Percentiles rank a stretch among this genome's conserved stretches.
Evolutionary conservation across 805 yeast genomes (phyloP).

Genomic region (Wickerhamomyces chambardii): DNA sequence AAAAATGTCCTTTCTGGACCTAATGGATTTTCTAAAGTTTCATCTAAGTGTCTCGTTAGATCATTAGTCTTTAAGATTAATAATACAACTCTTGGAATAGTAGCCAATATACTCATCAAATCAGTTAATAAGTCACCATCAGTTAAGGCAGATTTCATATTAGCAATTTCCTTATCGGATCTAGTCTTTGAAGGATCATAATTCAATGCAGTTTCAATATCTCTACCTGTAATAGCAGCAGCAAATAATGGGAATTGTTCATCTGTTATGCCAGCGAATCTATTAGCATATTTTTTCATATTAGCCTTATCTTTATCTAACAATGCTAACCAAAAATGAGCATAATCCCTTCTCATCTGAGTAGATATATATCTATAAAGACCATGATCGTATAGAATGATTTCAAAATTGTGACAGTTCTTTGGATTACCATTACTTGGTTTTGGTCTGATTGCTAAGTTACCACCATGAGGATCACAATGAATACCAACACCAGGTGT

Average conservation of each 20-base stretch:
- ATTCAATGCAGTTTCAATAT: constrained; percentile 63
- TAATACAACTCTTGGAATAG: constrained; percentile 79
- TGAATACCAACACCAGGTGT: constrained; percentile 88
- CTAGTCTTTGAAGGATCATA: constrained; percentile 52
- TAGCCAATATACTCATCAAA: constrained; percentile 69
- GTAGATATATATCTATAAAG: constrained; percentile 79
- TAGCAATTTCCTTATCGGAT: constrained; percentile 49
- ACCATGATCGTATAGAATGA: constrained; percentile 91
- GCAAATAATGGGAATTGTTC: constrained; percentile 79
- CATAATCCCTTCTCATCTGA: constrained; percentile 70
- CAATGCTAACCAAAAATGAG: constrained; percentile 88
- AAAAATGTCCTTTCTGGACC: constrained; percentile 85
- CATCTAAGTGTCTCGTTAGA: constrained; percentile 83
- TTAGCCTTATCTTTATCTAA: constrained; percentile 56
- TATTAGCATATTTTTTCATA: constrained; percentile 69
- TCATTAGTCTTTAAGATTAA: constrained; percentile 91
- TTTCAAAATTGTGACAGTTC: constrained; percentile 73
- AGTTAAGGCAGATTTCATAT: constrained; percentile 58
- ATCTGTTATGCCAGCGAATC: constrained; percentile 70
- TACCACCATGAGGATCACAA: constrained; percentile 99
- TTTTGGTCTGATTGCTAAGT: constrained; percentile 66
- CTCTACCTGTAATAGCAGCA: constrained; percentile 93
- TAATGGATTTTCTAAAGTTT: constrained; percentile 66
- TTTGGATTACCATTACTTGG: constrained; percentile 14
- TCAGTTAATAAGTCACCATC: constrained; percentile 58